A percentile compares a stretch with the other conserved stretches of the same genome.
Conservation (phyloP, 208 protist species). For the Trypanosoma avium region DNA sequence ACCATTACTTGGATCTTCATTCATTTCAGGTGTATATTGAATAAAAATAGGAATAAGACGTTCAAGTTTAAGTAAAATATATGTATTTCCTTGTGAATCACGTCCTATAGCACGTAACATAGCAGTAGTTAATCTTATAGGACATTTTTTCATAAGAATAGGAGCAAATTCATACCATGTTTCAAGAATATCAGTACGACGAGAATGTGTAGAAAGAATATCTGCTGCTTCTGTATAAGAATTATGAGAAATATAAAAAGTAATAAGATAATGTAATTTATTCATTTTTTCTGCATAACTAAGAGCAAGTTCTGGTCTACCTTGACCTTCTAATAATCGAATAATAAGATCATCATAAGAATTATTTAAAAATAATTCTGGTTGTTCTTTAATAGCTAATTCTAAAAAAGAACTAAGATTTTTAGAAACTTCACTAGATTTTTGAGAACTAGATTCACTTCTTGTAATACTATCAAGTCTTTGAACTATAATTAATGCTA, state of each 20-base stretch:
- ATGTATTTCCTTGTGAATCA: slow-evolving; percentile 49
- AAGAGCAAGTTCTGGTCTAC: slow-evolving; percentile 68
- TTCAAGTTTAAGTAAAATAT: slow-evolving; percentile 58
- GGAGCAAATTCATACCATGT: slow-evolving; percentile 93
- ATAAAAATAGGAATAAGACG: slow-evolving; percentile 93
- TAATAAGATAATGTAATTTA: slow-evolving; percentile 70
- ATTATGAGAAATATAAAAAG: slow-evolving; percentile 39
- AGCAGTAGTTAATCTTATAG: slow-evolving; percentile 71
- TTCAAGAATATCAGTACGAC: slow-evolving; percentile 33
- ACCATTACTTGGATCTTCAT: slow-evolving; percentile 47
- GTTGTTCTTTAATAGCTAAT: slow-evolving; percentile 26
- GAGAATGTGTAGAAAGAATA: slow-evolving; percentile 42
- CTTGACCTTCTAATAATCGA: slow-evolving; percentile 85
- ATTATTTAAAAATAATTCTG: slow-evolving; percentile 31
- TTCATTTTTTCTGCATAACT: slow-evolving; percentile 74
- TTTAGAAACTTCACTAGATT: background rate
- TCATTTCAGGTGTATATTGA: slow-evolving; percentile 68
- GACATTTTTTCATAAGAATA: slow-evolving; percentile 83
- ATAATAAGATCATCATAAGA: slow-evolving; percentile 52
- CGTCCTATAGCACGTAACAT: slow-evolving; percentile 52
- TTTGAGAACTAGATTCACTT: slow-evolving; percentile 3
- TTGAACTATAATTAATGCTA: slow-evolving; percentile 27
- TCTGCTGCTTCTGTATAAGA: slow-evolving; percentile 46
- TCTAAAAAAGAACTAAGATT: slow-evolving; percentile 37
- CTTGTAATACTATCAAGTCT: slow-evolving; percentile 24